Evolutionary conservation across 225 moss, liverwort and hornwort species (phyloP).

Genomic region (Lunularia cruciata): DNA sequence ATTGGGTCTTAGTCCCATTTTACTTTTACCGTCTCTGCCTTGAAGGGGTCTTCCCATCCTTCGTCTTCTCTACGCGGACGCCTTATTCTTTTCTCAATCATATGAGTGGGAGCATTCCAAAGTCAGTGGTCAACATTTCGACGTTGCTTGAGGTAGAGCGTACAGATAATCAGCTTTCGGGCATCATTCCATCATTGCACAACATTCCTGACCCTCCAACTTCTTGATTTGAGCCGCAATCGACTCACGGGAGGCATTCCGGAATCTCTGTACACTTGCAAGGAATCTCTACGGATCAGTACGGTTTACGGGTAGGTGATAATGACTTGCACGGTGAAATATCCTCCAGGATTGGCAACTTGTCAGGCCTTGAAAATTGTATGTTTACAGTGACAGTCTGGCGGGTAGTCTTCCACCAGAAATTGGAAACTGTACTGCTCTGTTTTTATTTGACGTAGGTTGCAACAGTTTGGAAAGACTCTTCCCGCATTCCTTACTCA

Average conservation of each 20-base stretch:
- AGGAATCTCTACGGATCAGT: too few relatives aligned
- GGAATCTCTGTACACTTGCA: not conserved
- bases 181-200: not conserved
- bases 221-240: not conserved
- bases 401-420: not conserved
- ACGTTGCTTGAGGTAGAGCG: not conserved
- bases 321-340: not conserved
- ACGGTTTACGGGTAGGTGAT: not conserved
- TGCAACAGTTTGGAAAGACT: not conserved
- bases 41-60: too few relatives aligned
- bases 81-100: too few relatives aligned
- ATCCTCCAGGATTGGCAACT: not conserved
- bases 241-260: slow-evolving; percentile 8
- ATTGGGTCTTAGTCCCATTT: too few relatives aligned
- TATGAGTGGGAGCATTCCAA: not conserved
- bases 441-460: not conserved
- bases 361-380: not conserved
- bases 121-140: slow-evolving; percentile 31
- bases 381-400: not conserved
- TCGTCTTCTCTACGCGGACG: too few relatives aligned
- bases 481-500: not conserved
- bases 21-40: too few relatives aligned
- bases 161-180: slow-evolving; percentile 4
- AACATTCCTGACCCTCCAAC: not conserved
- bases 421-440: not conserved